phyloP scores from a whole-genome alignment of 2,329 filamentous ascomycete genomes.

The Cladosporium sp. region DNA sequence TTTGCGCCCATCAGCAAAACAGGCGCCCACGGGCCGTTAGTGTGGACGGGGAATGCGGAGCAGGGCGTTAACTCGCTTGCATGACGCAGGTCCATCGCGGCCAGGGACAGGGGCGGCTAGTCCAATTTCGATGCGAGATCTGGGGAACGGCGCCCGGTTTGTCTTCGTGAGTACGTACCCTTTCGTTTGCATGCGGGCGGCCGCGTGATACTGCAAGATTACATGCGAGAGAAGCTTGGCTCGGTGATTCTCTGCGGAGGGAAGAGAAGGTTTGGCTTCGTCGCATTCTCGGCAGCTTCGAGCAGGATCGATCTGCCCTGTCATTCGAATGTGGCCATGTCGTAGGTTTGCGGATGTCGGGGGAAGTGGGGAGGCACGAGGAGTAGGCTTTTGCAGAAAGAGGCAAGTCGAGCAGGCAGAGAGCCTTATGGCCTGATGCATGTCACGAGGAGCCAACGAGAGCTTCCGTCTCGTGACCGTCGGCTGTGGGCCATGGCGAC shows the following conservation, averaged over 20 bases:
- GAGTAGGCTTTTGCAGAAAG: background rate
- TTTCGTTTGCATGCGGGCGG: background rate
- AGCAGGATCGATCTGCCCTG: background rate
- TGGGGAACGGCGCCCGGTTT: background rate
- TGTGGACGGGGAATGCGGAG: slow-evolving; percentile 6
- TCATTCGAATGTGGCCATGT: background rate
- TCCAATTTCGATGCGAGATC: background rate
- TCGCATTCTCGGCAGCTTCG: background rate
- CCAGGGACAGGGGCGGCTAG: background rate
- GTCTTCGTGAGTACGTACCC: slow-evolving; percentile 5
- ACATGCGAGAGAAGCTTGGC: slow-evolving; percentile 1
- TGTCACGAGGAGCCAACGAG: background rate
- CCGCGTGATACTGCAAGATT: background rate
- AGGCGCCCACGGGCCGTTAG: background rate
- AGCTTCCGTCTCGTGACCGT: background rate
- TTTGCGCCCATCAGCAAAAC: background rate
- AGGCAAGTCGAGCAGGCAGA: slow-evolving; percentile 1
- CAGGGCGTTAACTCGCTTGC: slow-evolving; percentile 1
- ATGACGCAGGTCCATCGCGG: slow-evolving; percentile 7
- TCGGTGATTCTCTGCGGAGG: background rate
- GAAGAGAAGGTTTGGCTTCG: background rate
- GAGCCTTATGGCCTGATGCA: background rate
- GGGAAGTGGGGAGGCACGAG: background rate
- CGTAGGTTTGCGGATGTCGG: background rate
- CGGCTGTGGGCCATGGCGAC: background rate